Evolutionary conservation across 1,284 basidiomycete species (phyloP), one percentile per base, ranked within the genome.

Genomic region (Trichosporon sp.): DNA sequence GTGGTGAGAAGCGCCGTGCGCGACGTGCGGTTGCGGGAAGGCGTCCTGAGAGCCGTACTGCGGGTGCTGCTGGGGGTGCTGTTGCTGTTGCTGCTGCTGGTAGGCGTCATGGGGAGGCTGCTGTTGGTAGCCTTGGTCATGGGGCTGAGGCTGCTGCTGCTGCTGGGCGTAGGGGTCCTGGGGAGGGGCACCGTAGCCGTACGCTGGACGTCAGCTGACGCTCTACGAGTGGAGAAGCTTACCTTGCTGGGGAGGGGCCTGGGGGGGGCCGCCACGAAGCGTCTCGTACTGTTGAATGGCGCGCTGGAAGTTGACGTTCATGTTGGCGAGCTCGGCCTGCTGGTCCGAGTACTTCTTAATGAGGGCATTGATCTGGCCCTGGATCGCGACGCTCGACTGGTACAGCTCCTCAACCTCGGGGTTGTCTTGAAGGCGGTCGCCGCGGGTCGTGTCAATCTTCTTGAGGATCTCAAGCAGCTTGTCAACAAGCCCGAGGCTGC

Each of bases 341-440:
- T 96, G 94, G 79, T 92, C 94, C 59, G 85, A 84, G 83, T 99
- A 99, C 85, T 96, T 96, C 81, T 98, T 94, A 77, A 99, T 98
- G 69, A 99, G 85, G 78, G 94, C 94, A 74, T 96, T 94, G 74
- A 99, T 97, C 87, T 94, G 95, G 2, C 94, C 94, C 71, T 96
- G 88, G 66, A 98, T 85, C 1, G 90, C 88, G 87, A 99, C 94
- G 77, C 92, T 92, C 14, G 90, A 89, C 71, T 94, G 90, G 84
- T 99, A 98, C 69, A 98, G 85, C 68, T 91, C 92, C 86, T 96
- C 93, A 66, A 98, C 91, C 79, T 98, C 96, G 74, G 98, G 94
- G 70, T 95, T 91, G 79, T 97, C 94, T 0, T 96, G 94, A 59
- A 98, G 85, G 78, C 93, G 93, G 79, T 96, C 93, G 16, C 85